Evolutionary conservation across 768 basidiomycete genomes (phyloP), one percentile per base, ranked within the genome.

Genomic region (Russula vinacea): DNA sequence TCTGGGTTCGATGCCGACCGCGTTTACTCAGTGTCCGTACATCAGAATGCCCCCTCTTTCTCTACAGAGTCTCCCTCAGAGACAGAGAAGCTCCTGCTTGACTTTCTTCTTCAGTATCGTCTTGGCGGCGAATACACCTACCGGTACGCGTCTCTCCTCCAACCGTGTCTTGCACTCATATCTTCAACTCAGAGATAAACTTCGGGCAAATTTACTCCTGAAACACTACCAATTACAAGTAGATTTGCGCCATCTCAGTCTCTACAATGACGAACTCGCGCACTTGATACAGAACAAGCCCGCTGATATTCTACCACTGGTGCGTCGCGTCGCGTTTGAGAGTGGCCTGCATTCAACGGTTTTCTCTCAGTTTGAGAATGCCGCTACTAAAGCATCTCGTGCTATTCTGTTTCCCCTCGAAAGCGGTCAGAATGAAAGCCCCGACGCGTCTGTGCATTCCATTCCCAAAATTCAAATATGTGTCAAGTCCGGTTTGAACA

Each of bases 201-300:
- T 98, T 33, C 85, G 95, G 22, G 92, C 87, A 52, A 96, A 94
- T 73, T 76, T 98, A 39, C 83, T 98, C 16, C 74, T 96, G 67
- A 94, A 94, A 72, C 92, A 95, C 66, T 85, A 82, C 65, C 80
- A 81, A 22, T 75, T 87, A 42, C 84, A 85, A 63, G 81, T 87
- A 16, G 83, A 85, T 69, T 73, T 86, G 62, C 71, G 77, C 17
- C 77, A 79, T 68, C 62, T 79, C 8, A 71, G 74, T 9, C 77
- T 94, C 33, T 98, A 89, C 79, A 94, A 97, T 69, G 95, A 98
- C 71, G 94, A 96, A 72, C 80, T 99, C 40, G 94, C 93, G 2
- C 92, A 95, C 74, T 84, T 85, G 24, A 86, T 98, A 60, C 93
- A 97, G 74, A 90, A 93, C 68, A 80, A 82, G 70, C 97, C 97